Evolutionary conservation across 768 basidiomycete species (phyloP).

Genomic region (Lactarius psammicola): DNA sequence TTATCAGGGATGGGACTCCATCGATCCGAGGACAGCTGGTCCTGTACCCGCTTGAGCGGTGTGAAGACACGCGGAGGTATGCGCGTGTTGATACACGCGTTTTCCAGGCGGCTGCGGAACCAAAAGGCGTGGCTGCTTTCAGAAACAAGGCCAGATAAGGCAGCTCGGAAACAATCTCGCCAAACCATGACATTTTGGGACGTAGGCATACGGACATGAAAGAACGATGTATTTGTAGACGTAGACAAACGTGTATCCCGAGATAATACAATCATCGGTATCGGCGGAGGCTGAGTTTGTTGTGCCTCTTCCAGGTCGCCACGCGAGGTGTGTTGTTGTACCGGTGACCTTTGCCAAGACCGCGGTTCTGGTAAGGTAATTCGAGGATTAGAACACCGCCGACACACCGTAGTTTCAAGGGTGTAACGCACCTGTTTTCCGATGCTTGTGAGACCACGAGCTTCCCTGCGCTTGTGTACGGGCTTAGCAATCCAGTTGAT

Average conservation of each 20-base stretch:
- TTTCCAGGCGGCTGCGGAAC: constrained; percentile 4
- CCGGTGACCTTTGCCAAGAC: constrained; percentile 91
- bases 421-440: constrained; percentile 78
- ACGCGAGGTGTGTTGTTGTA: constrained; percentile 91
- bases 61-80: background rate
- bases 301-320: constrained; percentile 97
- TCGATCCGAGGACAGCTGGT: background rate
- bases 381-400: constrained; percentile 7
- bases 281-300: constrained; percentile 89
- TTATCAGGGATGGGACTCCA: background rate
- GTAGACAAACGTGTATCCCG: constrained; percentile 27
- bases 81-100: constrained; percentile 14
- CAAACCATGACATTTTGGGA: constrained; percentile 23
- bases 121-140: background rate
- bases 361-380: constrained; percentile 69
- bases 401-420: background rate
- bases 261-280: constrained; percentile 60
- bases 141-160: constrained; percentile 3
- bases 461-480: constrained; percentile 98
- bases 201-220: constrained; percentile 34
- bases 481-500: constrained; percentile 99
- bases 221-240: constrained; percentile 17
- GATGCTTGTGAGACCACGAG: constrained; percentile 93
- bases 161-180: background rate
- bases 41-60: background rate